Evolutionary conservation across 2,329 filamentous ascomycete genomes (phyloP), one percentile per base, ranked within the genome.

Genomic region (Anthostomella pinea): DNA sequence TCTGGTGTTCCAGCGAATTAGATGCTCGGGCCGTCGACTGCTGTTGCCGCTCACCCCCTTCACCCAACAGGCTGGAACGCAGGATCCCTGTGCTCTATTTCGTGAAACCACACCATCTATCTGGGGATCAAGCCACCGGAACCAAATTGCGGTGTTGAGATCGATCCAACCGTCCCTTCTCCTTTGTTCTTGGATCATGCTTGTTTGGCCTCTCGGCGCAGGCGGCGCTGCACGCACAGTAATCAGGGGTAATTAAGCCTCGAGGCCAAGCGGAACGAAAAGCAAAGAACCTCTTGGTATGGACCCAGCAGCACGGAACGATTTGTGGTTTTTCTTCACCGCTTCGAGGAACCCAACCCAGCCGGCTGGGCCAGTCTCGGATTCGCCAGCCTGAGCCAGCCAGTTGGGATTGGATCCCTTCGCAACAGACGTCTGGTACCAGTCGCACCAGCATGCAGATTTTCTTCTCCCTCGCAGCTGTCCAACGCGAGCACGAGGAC

Each of bases 51-150:
- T 16, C 9, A 15, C 11, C 25, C 10, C 17, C 13, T 27, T 16
- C 11, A 22, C 47, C 53, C 52, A 53, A 46, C 35, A 49, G 44
- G 38, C 49, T 53, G 53, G 53, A 52, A 56, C 52, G 43, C 49
- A 51, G 39, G 42, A 54, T 51, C 51, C 52, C 42, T 49, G 49
- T n/a, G n/a, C n/a, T n/a, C 30, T 41, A 27, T 25, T 26, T 26
- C 29, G 30, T 32, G 34, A 26, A 21, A 28, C 8, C 17, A 21
- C 13, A 21, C 16, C 16, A 35, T 20, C 8, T 11, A 26, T 6
- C n/a, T 5, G 24, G 24, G 14, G 37, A n/a, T 33, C 30, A 31
- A 35, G 39, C 30, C 30, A 33, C 38, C 28, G 15, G 16, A 25
- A 26, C 25, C 32, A 26, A 43, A 33, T 28, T 32, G 35, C 38